Percentiles rank a stretch among this genome's conserved stretches.
These are phyloP conservation scores for Beauveria sp. DNA, from an alignment of 2,329 filamentous ascomycete genomes.

Conservation along the genomic window DNA sequence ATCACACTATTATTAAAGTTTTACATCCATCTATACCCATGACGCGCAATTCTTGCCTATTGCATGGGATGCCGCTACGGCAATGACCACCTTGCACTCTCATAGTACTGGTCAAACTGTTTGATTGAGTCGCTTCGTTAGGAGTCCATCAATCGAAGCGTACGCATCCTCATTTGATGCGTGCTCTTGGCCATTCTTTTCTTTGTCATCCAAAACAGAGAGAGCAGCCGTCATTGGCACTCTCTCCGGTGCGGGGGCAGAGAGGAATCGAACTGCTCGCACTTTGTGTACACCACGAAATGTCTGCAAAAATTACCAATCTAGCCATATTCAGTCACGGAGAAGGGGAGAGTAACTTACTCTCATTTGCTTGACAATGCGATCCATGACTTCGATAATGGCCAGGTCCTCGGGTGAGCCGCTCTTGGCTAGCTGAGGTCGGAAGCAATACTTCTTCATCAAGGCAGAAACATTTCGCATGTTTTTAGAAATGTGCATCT, in stretches of 20 bases:
- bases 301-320: neutral
- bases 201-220: neutral
- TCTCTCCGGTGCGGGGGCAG: neutral
- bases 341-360: neutral
- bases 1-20: neutral
- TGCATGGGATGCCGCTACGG: neutral
- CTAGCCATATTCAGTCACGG: neutral
- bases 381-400: conserved; percentile 1
- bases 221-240: conserved; percentile 3
- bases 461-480: neutral
- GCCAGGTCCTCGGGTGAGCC: neutral
- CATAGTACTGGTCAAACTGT: neutral
- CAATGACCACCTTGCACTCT: neutral
- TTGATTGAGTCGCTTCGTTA: neutral
- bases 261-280: neutral
- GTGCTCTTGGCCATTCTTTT: neutral
- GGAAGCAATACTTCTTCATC: neutral
- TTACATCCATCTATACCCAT: neutral
- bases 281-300: conserved; percentile 7
- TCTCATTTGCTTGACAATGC: conserved; percentile 7
- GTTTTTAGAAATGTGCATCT: conserved; percentile 4
- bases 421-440: neutral
- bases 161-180: neutral
- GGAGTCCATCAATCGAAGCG: neutral
- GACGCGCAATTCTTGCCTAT: neutral